phyloP scores from a whole-genome alignment of 2,329 filamentous ascomycete genomes.

The Microsporum audouinii region DNA sequence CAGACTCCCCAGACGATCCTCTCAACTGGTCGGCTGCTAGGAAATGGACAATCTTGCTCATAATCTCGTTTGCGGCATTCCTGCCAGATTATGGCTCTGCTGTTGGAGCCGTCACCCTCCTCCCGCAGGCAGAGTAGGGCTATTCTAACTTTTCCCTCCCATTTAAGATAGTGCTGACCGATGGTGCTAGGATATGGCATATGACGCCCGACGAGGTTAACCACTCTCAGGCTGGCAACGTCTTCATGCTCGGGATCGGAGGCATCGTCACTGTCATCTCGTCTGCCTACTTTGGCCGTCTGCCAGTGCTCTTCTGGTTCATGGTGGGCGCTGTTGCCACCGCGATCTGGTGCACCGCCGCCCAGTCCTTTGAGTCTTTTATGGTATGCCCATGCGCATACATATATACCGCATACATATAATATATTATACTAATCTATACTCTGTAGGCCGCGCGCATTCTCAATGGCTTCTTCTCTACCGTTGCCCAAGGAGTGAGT shows the following conservation, averaged over 20 bases:
- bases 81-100: constrained; percentile 35
- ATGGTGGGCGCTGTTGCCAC: constrained; percentile 27
- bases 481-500: constrained; percentile 30
- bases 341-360: constrained; percentile 30
- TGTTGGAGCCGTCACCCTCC: constrained; percentile 31
- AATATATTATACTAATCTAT: not conserved
- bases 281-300: constrained; percentile 35
- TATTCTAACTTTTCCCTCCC: not conserved
- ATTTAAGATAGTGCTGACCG: not conserved
- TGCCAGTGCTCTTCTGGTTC: constrained; percentile 35
- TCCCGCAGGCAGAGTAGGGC: constrained; percentile 27
- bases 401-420: not conserved
- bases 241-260: constrained; percentile 36
- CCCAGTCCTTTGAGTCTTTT: constrained; percentile 29
- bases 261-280: constrained; percentile 33
- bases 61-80: constrained; percentile 30
- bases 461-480: constrained; percentile 37
- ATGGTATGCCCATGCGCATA: constrained; percentile 16
- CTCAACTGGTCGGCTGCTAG: constrained; percentile 27
- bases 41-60: constrained; percentile 28
- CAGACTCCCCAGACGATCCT: constrained; percentile 27
- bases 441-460: constrained; percentile 26
- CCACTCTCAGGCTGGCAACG: constrained; percentile 32
- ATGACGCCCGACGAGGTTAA: constrained; percentile 31
- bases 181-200: constrained; percentile 23